Evolutionary conservation across 768 basidiomycete species (phyloP).

Genomic region (Stropharia rugosoannulata): DNA sequence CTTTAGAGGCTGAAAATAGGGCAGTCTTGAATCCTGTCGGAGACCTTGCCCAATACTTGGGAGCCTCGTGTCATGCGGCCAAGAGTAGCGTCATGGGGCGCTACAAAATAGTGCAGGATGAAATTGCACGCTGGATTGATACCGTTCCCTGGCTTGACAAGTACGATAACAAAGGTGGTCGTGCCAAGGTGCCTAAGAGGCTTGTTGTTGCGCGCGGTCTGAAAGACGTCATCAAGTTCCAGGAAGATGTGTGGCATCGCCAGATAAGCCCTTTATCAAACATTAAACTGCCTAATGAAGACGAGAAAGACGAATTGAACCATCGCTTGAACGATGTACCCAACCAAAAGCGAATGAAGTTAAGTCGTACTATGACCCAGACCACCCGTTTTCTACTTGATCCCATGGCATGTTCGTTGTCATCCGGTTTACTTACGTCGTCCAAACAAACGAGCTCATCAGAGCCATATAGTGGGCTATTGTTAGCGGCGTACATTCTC

Average conservation of each 20-base stretch:
- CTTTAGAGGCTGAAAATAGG: slow-evolving; percentile 66
- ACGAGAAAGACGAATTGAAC: slow-evolving; percentile 5
- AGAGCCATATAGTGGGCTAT: slow-evolving; percentile 18
- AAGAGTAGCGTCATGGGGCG: slow-evolving; percentile 63
- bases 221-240: slow-evolving; percentile 68
- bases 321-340: neutral
- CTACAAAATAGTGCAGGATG: slow-evolving; percentile 65
- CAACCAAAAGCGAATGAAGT: slow-evolving; percentile 26
- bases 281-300: slow-evolving; percentile 35
- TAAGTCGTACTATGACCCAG: slow-evolving; percentile 34
- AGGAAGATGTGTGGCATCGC: slow-evolving; percentile 57
- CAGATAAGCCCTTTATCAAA: slow-evolving; percentile 36
- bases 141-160: slow-evolving; percentile 76
- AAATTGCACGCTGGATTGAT: slow-evolving; percentile 55
- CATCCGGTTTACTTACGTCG: slow-evolving; percentile 2
- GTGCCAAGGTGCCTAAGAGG: slow-evolving; percentile 64
- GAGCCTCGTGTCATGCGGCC: slow-evolving; percentile 45
- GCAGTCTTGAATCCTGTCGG: slow-evolving; percentile 50
- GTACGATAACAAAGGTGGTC: slow-evolving; percentile 47
- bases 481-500: slow-evolving; percentile 55
- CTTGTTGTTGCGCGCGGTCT: slow-evolving; percentile 63
- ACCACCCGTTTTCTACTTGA: slow-evolving; percentile 59
- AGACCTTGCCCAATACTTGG: slow-evolving; percentile 59
- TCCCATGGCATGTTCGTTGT: slow-evolving; percentile 41
- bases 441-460: slow-evolving; percentile 7